A percentile compares a stretch with the other conserved stretches of the same genome.
phyloP scores from a whole-genome alignment of 257 asterid species.

The Nicotiana benthamiana region DNA sequence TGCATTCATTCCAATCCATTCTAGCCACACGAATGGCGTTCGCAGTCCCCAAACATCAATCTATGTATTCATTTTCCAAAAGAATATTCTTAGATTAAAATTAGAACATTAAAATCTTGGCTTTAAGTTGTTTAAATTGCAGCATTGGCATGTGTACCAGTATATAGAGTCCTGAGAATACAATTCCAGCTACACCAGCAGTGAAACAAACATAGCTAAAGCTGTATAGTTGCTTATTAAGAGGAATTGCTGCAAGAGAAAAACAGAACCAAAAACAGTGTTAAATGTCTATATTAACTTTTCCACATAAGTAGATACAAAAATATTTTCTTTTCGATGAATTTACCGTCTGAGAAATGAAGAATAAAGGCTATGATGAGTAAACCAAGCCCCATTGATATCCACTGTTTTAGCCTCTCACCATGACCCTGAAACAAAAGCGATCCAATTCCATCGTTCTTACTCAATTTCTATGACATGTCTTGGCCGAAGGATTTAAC shows the following conservation, averaged over 20 bases:
- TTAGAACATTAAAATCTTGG: not conserved
- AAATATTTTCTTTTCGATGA: not conserved
- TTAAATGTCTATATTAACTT: not conserved
- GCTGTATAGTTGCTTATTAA: slow-evolving; percentile 86
- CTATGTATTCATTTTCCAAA: slow-evolving; percentile 20
- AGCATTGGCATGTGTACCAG: slow-evolving; percentile 35
- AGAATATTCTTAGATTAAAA: not conserved
- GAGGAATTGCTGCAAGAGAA: slow-evolving; percentile 58
- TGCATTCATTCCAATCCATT: slow-evolving; percentile 96
- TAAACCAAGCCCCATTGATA: slow-evolving; percentile 56
- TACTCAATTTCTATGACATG: not conserved
- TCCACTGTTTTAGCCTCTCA: slow-evolving; percentile 86
- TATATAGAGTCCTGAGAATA: slow-evolving; percentile 60
- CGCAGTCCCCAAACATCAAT: slow-evolving; percentile 64
- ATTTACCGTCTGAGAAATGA: slow-evolving; percentile 76
- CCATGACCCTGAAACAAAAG: slow-evolving; percentile 43
- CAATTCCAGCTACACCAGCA: slow-evolving; percentile 85
- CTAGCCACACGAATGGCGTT: slow-evolving; percentile 66
- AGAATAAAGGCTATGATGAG: slow-evolving; percentile 46
- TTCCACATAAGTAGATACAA: not conserved
- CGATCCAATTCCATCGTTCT: not conserved
- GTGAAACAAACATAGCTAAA: slow-evolving; percentile 87
- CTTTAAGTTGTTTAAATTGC: not conserved
- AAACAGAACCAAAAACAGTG: not conserved
- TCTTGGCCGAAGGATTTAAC: not conserved